Evolutionary conservation across 2,329 filamentous ascomycete genomes (phyloP), one percentile per base, ranked within the genome.

Genomic region (Alternaria sp.): DNA sequence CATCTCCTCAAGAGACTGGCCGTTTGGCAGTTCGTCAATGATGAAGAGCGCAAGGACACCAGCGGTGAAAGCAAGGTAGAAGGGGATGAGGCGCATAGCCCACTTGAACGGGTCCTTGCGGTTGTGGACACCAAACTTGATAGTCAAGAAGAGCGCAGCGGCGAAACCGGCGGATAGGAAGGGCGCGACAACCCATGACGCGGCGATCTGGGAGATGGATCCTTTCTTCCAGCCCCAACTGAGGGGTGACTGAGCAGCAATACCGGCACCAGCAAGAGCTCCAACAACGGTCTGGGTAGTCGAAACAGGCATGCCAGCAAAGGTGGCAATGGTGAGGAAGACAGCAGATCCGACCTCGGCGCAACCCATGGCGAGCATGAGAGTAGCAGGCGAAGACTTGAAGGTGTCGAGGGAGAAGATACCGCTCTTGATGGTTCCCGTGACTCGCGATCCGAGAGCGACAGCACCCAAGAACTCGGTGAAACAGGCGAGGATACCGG

Each of bases 241-340:
- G 33, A 73, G 62, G 28, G 63, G 57, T 17, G 70, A 63, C 5
- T 60, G 54, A 24, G 69, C 63, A 17, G 84, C 86, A 39, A 88
- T 79, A 52, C 85, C 86, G 69, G 87, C 84, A 56, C 86, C 86
- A 53, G 87, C 79, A 33, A 88, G 80, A 60, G 84, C 84, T 21
- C 84, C 85, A 61, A 88, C 82, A 59, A 88, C 82, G 9, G 85
- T 86, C 72, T 88, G 85, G 2, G 86, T 88, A 2, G 86, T 87
- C 0, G 85, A 87, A 21, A 88, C 85, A 34, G 85, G 86, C 62
- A 86, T 80, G 37, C 84, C 85, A n/a, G 41, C 41, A 39, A 63
- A 73, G 3, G 86, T 88, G 34, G 84, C 84, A 61, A 86, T 71
- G 57, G 85, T 86, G 13, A 88, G 51, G 40, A 58, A 58, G 7